These are phyloP conservation scores for Dothistroma pini DNA, from an alignment of 2,329 filamentous ascomycete genomes.

Conservation along the genomic window DNA sequence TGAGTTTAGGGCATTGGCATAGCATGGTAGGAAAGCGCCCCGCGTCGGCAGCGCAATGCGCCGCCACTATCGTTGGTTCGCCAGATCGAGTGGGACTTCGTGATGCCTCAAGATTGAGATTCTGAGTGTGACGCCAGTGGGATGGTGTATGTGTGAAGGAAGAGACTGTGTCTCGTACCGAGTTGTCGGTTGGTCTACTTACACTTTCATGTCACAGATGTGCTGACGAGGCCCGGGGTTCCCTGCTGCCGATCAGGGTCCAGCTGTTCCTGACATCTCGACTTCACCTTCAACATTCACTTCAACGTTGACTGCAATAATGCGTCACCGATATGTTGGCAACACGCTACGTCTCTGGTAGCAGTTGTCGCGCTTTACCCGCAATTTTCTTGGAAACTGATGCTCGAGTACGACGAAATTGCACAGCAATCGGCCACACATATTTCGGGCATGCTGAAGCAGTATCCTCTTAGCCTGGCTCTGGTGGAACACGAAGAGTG, in stretches of 20 bases:
- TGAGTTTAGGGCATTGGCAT: constrained; percentile 52
- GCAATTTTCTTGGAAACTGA: too few relatives aligned
- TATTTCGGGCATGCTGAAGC: too few relatives aligned
- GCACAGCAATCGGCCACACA: too few relatives aligned
- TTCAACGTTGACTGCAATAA: background rate
- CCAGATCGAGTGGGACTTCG: constrained; percentile 5
- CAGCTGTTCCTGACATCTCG: background rate
- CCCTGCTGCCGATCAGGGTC: background rate
- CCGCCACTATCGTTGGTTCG: constrained; percentile 15
- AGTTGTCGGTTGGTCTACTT: background rate
- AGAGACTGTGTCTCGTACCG: too few relatives aligned
- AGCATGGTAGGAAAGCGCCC: constrained; percentile 21
- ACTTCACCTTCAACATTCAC: background rate
- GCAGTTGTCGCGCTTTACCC: too few relatives aligned
- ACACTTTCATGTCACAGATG: background rate
- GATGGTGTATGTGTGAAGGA: too few relatives aligned
- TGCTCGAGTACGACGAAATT: too few relatives aligned
- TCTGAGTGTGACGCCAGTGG: too few relatives aligned
- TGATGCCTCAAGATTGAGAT: background rate
- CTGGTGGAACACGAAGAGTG: too few relatives aligned
- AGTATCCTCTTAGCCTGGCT: too few relatives aligned
- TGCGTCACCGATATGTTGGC: too few relatives aligned
- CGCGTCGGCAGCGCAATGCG: constrained; percentile 19
- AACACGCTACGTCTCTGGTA: too few relatives aligned
- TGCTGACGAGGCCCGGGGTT: background rate